Evolutionary conservation across 31 red algal genomes (phyloP).

Genomic region (Porphyra umbilicalis): DNA sequence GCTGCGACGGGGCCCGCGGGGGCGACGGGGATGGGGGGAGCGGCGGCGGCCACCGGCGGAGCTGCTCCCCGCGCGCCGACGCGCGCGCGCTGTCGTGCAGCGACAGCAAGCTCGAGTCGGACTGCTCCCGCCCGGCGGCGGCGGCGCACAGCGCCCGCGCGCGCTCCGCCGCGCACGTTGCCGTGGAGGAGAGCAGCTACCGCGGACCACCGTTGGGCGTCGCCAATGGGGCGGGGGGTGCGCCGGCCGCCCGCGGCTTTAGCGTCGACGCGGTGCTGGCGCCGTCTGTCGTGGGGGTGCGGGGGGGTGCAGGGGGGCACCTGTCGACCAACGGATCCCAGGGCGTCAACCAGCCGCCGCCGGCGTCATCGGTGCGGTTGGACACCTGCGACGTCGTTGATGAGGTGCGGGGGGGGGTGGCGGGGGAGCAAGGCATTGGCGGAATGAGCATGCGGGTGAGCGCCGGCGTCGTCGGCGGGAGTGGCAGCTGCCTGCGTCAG

Average conservation of each 20-base stretch:
- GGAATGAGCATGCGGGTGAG: background rate
- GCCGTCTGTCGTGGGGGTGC: background rate
- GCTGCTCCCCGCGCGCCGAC: background rate
- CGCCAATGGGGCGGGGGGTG: background rate
- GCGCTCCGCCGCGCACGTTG: background rate
- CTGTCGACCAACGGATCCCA: background rate
- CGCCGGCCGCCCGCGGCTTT: background rate
- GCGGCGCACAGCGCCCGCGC: background rate
- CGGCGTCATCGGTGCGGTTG: background rate
- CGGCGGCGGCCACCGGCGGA: background rate
- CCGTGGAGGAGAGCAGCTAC: background rate
- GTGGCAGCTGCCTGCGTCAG: background rate
- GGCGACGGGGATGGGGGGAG: background rate
- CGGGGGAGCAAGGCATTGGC: background rate
- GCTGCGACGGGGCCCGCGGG: background rate
- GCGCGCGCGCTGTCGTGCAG: background rate
- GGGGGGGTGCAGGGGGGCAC: background rate
- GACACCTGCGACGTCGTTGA: background rate
- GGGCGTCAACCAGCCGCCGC: background rate
- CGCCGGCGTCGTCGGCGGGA: background rate
- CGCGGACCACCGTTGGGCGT: background rate
- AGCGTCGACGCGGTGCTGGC: background rate
- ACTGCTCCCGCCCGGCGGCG: background rate
- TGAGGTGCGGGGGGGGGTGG: background rate
- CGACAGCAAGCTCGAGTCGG: background rate